phyloP scores from a whole-genome alignment of 805 yeast genomes.

The Ogataea zsoltii region DNA sequence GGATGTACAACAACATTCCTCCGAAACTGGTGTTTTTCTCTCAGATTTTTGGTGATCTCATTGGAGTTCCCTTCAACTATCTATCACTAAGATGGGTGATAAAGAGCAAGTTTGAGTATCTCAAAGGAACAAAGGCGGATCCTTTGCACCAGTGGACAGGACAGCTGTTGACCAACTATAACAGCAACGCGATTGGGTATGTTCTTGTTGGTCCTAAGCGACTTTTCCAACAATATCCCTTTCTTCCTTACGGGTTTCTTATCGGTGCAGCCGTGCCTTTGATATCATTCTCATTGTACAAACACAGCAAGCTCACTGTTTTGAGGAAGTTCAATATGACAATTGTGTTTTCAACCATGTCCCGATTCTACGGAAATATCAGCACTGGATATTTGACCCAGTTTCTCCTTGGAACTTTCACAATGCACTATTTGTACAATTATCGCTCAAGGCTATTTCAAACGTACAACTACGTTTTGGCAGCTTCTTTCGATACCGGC shows the following conservation, averaged over 20 bases:
- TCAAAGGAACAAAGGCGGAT: constrained; percentile 34
- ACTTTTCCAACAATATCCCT: constrained; percentile 43
- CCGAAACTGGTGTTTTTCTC: constrained; percentile 52
- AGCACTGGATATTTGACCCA: constrained; percentile 50
- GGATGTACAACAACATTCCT: constrained; percentile 54
- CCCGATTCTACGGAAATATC: constrained; percentile 49
- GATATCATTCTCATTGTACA: constrained; percentile 26
- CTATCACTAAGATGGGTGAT: constrained; percentile 49
- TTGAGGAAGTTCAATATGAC: constrained; percentile 43
- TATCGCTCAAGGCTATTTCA: constrained; percentile 43
- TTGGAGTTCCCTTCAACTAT: constrained; percentile 56
- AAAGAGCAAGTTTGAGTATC: constrained; percentile 37
- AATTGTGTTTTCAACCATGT: constrained; percentile 48
- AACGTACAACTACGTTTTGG: constrained; percentile 46
- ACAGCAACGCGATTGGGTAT: constrained; percentile 52
- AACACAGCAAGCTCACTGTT: constrained; percentile 26
- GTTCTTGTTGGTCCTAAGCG: constrained; percentile 51
- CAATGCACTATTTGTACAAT: constrained; percentile 46
- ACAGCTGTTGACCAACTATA: constrained; percentile 41
- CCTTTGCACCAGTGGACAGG: constrained; percentile 56
- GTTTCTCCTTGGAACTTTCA: constrained; percentile 47
- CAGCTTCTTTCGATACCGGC: constrained; percentile 55
- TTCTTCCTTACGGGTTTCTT: constrained; percentile 46
- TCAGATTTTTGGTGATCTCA: constrained; percentile 51
- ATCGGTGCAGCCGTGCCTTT: constrained; percentile 43